Percentiles rank a stretch among this genome's conserved stretches.
Conservation (phyloP, 805 yeast genomes). For the Teunomyces tritomae region DNA sequence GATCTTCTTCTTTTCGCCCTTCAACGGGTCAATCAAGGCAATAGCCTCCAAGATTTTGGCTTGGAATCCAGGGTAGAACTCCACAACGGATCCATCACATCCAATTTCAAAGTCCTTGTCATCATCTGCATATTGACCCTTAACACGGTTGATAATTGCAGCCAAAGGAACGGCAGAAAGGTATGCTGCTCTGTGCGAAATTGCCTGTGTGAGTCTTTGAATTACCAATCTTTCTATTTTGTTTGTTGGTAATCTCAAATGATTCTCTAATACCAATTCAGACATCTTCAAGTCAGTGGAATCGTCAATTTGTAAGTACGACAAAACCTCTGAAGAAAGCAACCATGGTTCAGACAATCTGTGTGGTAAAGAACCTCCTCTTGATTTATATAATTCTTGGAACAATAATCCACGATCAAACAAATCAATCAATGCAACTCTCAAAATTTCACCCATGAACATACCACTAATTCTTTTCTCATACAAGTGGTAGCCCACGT, state of each 20-base stretch:
- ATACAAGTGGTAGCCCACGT: constrained; percentile 85
- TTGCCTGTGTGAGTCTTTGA: constrained; percentile 70
- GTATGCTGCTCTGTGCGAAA: constrained; percentile 86
- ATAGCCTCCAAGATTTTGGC: constrained; percentile 78
- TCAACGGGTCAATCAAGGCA: constrained; percentile 64
- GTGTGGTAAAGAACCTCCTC: constrained; percentile 51
- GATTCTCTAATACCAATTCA: constrained; percentile 62
- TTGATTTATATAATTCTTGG: constrained; percentile 44
- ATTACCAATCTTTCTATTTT: constrained; percentile 70
- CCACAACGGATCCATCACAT: constrained; percentile 93
- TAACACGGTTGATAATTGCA: constrained; percentile 73
- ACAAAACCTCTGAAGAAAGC: constrained; percentile 78
- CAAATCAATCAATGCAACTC: constrained; percentile 71
- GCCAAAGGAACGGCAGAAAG: constrained; percentile 88
- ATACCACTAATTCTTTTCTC: constrained; percentile 91
- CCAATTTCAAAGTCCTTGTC: constrained; percentile 82
- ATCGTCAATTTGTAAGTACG: constrained; percentile 82
- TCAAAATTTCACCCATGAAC: constrained; percentile 87
- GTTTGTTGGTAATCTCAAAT: constrained; percentile 67
- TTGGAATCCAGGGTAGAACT: constrained; percentile 88
- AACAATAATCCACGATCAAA: constrained; percentile 59
- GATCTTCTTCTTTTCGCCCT: constrained; percentile 71
- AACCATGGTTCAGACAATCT: constrained; percentile 74
- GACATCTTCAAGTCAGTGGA: constrained; percentile 70
- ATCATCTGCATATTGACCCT: constrained; percentile 48